Evolutionary conservation across 768 basidiomycete genomes (phyloP).

Genomic region (Clavaria fumosa): DNA sequence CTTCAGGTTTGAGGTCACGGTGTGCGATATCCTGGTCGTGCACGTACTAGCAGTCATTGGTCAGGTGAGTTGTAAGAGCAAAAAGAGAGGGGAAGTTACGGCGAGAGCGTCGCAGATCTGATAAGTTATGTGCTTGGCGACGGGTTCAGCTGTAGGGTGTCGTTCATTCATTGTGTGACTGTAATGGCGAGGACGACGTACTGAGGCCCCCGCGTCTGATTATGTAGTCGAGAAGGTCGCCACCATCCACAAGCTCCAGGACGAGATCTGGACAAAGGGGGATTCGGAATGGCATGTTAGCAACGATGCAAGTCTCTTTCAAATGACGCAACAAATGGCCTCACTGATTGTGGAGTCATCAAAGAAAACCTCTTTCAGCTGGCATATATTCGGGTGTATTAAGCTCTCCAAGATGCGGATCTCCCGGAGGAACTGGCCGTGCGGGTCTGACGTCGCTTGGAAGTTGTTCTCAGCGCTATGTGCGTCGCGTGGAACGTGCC

Average conservation of each 20-base stretch:
- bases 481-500: slow-evolving; percentile 13
- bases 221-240: slow-evolving; percentile 77
- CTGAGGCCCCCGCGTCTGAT: slow-evolving; percentile 42
- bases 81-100: slow-evolving; percentile 24
- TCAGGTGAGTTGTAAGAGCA: background rate
- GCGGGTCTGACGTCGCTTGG: slow-evolving; percentile 11
- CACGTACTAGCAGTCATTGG: slow-evolving; percentile 32
- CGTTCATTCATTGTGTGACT: background rate
- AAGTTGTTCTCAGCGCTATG: slow-evolving; percentile 9
- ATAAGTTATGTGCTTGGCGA: slow-evolving; percentile 54
- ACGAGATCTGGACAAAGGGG: slow-evolving; percentile 43
- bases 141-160: slow-evolving; percentile 29
- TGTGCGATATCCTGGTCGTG: slow-evolving; percentile 71
- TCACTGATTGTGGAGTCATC: slow-evolving; percentile 46
- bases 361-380: slow-evolving; percentile 61
- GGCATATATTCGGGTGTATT: slow-evolving; percentile 71
- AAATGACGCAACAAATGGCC: slow-evolving; percentile 17
- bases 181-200: slow-evolving; percentile 19
- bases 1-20: slow-evolving; percentile 88
- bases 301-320: background rate
- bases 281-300: slow-evolving; percentile 8
- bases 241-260: slow-evolving; percentile 74
- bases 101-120: slow-evolving; percentile 73
- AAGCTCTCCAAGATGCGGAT: slow-evolving; percentile 66
- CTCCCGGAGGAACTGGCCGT: slow-evolving; percentile 41